phyloP scores from a whole-genome alignment of 345 rosid species.

The Bruguiera gymnorhiza region DNA sequence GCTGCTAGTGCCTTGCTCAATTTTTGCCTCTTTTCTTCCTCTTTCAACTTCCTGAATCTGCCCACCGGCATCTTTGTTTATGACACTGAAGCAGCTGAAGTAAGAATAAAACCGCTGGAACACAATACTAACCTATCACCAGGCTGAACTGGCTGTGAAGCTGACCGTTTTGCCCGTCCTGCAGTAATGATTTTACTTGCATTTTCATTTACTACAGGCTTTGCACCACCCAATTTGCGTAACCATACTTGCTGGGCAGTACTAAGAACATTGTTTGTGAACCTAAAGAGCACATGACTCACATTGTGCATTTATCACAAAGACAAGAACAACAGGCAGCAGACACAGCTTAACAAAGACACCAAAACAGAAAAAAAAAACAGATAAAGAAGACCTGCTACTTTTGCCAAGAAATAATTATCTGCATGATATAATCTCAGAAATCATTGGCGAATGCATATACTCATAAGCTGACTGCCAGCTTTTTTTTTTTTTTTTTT shows the following conservation, averaged over 20 bases:
- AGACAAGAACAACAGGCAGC: background rate
- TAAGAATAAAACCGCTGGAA: conserved; percentile 1
- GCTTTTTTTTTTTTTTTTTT: background rate
- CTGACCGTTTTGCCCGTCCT: conserved; percentile 87
- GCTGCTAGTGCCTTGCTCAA: conserved; percentile 50
- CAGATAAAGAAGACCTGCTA: background rate
- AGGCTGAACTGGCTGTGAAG: conserved; percentile 56
- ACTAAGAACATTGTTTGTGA: conserved; percentile 88
- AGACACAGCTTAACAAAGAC: background rate
- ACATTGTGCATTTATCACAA: conserved; percentile 2
- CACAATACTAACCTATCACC: conserved; percentile 62
- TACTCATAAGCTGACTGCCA: background rate
- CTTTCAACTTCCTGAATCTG: conserved; percentile 81
- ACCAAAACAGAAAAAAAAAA: background rate
- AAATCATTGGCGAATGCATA: background rate
- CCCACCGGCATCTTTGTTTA: conserved; percentile 16
- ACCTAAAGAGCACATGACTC: conserved; percentile 47
- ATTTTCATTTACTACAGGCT: conserved; percentile 70
- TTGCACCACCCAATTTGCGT: conserved; percentile 92
- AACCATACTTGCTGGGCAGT: conserved; percentile 98
- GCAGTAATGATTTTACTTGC: conserved; percentile 88
- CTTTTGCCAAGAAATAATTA: background rate
- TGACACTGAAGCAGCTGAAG: conserved; percentile 14
- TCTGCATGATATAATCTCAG: background rate
- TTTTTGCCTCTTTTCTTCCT: conserved; percentile 59